phyloP scores from a whole-genome alignment of 2,329 filamentous ascomycete species.

The Venturia oleaginea region DNA sequence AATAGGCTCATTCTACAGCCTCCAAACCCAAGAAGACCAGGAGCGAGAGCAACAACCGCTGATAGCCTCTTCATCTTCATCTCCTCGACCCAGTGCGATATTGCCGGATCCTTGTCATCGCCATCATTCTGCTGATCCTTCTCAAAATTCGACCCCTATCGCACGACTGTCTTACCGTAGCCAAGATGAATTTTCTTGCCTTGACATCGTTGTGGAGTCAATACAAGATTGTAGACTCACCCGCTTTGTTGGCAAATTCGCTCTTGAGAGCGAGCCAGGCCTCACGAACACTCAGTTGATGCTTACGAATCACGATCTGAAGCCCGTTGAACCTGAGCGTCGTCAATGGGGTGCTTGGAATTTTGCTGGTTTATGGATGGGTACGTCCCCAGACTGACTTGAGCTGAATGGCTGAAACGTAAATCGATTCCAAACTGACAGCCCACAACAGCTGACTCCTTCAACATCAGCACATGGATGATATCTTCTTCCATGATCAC shows the following conservation, averaged over 20 bases:
- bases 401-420: too few relatives aligned
- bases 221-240: constrained; percentile 28
- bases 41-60: constrained; percentile 2
- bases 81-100: background rate
- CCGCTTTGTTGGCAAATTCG: constrained; percentile 48
- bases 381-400: background rate
- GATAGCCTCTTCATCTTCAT: constrained; percentile 8
- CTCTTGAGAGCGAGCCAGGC: constrained; percentile 66
- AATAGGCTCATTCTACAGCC: constrained; percentile 9
- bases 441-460: constrained; percentile 29
- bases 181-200: background rate
- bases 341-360: constrained; percentile 83
- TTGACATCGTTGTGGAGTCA: constrained; percentile 30
- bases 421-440: constrained; percentile 19
- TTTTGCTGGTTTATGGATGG: constrained; percentile 78
- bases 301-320: constrained; percentile 77
- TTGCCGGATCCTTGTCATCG: background rate
- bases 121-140: background rate
- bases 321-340: constrained; percentile 68
- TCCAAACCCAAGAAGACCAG: background rate
- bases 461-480: constrained; percentile 74
- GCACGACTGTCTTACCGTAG: background rate
- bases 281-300: constrained; percentile 73
- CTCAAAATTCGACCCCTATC: background rate
- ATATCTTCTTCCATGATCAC: constrained; percentile 74